These are phyloP conservation scores for Euptelea pleiosperma DNA, from an alignment of 164 flowering plant genomes.

Conservation along the genomic window DNA sequence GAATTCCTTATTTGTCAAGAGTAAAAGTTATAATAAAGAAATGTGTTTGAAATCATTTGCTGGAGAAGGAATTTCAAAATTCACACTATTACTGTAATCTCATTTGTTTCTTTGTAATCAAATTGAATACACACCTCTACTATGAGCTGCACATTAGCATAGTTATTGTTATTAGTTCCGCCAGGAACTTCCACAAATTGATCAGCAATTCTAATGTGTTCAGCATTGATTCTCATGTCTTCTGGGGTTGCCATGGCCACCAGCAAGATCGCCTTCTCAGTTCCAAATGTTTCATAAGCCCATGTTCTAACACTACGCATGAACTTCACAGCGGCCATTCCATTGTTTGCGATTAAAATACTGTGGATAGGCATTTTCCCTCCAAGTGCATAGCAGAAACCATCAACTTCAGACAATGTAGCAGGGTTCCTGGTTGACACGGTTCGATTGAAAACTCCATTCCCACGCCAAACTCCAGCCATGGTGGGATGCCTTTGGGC, in stretches of 20 bases:
- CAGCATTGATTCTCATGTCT: constrained; percentile 99
- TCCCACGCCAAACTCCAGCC: constrained; percentile 43
- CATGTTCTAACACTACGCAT: constrained; percentile 93
- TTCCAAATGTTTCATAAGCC: constrained; percentile 96
- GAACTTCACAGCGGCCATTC: constrained; percentile 99
- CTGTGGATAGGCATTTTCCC: constrained; percentile 89
- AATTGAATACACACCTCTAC: constrained; percentile 65
- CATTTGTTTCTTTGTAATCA: background rate
- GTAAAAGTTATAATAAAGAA: no score
- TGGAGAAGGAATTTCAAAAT: background rate
- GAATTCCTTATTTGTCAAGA: no score
- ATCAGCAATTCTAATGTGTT: constrained; percentile 97
- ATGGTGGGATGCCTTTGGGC: constrained; percentile 36
- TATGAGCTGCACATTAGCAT: constrained; percentile 99
- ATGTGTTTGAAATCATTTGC: no score
- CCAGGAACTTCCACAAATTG: constrained; percentile 99
- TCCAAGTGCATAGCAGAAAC: constrained; percentile 81
- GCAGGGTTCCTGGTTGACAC: constrained; percentile 43
- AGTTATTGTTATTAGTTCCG: constrained; percentile 97
- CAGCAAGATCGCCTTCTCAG: constrained; percentile 90
- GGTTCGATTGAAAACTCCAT: constrained; percentile 49
- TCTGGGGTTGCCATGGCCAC: constrained; percentile 99
- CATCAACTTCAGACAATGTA: constrained; percentile 57
- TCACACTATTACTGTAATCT: background rate
- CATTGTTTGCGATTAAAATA: constrained; percentile 96